Base-by-base conservation (phyloP, 345 rosid species). In the Lepidium africanum region DNA sequence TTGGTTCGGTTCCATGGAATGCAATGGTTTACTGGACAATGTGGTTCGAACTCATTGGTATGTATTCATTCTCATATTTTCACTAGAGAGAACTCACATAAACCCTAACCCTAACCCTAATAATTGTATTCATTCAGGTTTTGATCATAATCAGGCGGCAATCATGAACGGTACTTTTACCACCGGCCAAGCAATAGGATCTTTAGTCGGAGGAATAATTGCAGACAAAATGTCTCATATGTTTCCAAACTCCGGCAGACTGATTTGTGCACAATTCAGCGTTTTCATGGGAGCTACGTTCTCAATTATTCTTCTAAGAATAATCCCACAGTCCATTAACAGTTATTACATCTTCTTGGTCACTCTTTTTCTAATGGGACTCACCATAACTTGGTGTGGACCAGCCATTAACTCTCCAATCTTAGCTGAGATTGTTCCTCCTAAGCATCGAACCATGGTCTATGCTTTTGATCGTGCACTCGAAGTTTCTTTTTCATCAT, bases 31-130 rank as follows among this genome's bases (percentile, higher is more conserved):
- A 88, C 78, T 93, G 80, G 59, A 82, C 97, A 6, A 86, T 93
- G 92, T 90, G 97, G 98, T 88, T 93, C 64, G 93, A 90, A 75
- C 81, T 93, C 69, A 90, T 90, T 15, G 96, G 97, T 84, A 52
- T 79, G 85, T 3, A 82, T 13, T 65, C 11, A 0, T 69, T 13
- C 51, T 66, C 46, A 42, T 9, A 40, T 39, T 43, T 45, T 8
- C 10, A 5, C 13, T 6, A 5, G 2, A 57, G 15, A 17, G 14
- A 38, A 57, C 23, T 21, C 1, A 21, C 3, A 3, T 21, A 21
- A 25, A 25, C 27, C 23, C 84, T 23, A 5, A 64, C 23, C 53
- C 40, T 15, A 30, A 21, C 19, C 7, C 8, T 21, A n/a, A n/a
- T n/a, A n/a, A n/a, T n/a, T n/a, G n/a, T n/a, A n/a, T n/a, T n/a